phyloP scores from a whole-genome alignment of 2,329 filamentous ascomycete genomes.

The Phialophora verrucosa region DNA sequence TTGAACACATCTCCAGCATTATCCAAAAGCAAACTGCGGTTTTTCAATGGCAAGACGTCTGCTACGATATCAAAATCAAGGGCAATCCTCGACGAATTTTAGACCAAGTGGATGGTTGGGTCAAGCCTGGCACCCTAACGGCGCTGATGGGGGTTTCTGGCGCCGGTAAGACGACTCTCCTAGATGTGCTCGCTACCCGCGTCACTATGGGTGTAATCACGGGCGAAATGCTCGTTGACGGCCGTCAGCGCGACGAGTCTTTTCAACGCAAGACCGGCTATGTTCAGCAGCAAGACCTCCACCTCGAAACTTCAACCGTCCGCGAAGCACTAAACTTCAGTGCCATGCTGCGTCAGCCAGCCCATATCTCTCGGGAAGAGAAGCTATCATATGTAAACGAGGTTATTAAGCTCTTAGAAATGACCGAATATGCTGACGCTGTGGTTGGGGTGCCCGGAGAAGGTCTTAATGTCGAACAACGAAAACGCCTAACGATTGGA shows the following conservation, averaged over 20 bases:
- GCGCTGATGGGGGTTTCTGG: conserved; percentile 89
- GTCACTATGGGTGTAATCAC: conserved; percentile 87
- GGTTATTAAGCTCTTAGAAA: conserved; percentile 87
- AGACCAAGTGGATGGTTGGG: conserved; percentile 88
- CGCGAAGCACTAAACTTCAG: conserved; percentile 87
- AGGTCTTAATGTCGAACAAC: conserved; percentile 66
- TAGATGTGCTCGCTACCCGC: conserved; percentile 84
- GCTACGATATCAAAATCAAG: conserved; percentile 84
- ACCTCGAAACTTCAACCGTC: conserved; percentile 82
- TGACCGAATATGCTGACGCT: conserved; percentile 88
- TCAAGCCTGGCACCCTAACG: conserved; percentile 88
- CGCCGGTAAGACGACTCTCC: conserved; percentile 90
- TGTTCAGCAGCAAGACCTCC: conserved; percentile 90
- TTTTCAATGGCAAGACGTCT: conserved; percentile 86
- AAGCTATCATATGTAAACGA: conserved; percentile 88
- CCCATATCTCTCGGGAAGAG: conserved; percentile 71
- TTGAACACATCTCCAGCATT: conserved; percentile 46
- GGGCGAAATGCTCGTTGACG: conserved; percentile 85
- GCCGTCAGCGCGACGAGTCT: conserved; percentile 72
- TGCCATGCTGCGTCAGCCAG: conserved; percentile 82
- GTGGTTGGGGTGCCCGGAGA: conserved; percentile 89
- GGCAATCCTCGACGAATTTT: conserved; percentile 74
- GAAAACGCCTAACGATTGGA: conserved; percentile 84
- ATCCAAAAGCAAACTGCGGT: conserved; percentile 73
- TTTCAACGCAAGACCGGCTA: conserved; percentile 95